Percentiles rank a stretch among this genome's conserved stretches.
Conservation (phyloP, 2,329 filamentous ascomycete genomes). For the Nectriaceae sp. region DNA sequence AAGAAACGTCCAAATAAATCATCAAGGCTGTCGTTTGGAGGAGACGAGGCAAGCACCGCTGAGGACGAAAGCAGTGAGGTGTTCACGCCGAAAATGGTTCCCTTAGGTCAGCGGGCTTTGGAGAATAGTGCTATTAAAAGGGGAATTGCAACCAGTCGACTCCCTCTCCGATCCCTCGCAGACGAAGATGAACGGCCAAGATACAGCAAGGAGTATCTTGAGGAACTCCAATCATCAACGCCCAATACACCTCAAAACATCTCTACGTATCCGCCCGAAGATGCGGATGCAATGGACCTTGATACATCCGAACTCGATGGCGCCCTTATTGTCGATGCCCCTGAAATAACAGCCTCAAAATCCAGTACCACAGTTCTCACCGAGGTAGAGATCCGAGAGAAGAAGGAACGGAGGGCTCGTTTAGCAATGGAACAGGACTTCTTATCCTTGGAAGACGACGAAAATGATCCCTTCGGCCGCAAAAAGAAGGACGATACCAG, state of each 20-base stretch:
- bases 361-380: constrained; percentile 65
- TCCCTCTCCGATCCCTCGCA: constrained; percentile 60
- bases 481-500: constrained; percentile 71
- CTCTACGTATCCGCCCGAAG: constrained; percentile 43
- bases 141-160: constrained; percentile 44
- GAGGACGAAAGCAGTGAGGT: constrained; percentile 52
- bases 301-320: constrained; percentile 64
- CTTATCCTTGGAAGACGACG: constrained; percentile 63
- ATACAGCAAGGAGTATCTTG: constrained; percentile 85
- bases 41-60: constrained; percentile 52
- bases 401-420: constrained; percentile 85
- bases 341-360: constrained; percentile 34
- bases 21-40: constrained; percentile 76
- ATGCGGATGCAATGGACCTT: constrained; percentile 55
- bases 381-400: constrained; percentile 83
- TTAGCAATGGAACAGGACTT: constrained; percentile 70
- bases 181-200: constrained; percentile 69
- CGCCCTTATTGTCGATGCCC: constrained; percentile 62
- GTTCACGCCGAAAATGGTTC: constrained; percentile 66
- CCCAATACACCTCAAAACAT: constrained; percentile 76
- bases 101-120: constrained; percentile 62
- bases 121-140: constrained; percentile 68
- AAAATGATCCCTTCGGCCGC: constrained; percentile 44
- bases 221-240: constrained; percentile 83
- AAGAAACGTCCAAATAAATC: constrained; percentile 62